These are phyloP conservation scores for Rachicladosporium sp. DNA, from an alignment of 2,329 filamentous ascomycete genomes.

Conservation along the genomic window DNA sequence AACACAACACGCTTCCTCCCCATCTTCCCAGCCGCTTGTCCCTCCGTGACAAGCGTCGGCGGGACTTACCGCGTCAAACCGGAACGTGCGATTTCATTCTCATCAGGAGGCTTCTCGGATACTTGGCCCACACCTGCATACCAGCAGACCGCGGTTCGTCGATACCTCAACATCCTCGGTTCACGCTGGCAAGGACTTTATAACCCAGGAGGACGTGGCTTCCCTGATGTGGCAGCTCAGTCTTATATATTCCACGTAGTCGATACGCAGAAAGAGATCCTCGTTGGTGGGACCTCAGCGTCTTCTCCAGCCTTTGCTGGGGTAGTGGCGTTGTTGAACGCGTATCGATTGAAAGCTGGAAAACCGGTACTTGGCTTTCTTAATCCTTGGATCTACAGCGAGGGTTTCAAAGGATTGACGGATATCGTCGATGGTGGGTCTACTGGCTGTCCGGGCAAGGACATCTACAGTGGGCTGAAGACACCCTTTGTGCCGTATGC, in stretches of 20 bases:
- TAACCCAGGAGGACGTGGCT: slow-evolving; percentile 31
- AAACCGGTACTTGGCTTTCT: slow-evolving; percentile 44
- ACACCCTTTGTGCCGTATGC: slow-evolving; percentile 12
- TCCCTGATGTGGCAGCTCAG: slow-evolving; percentile 37
- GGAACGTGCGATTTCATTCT: slow-evolving; percentile 34
- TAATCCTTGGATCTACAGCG: slow-evolving; percentile 48
- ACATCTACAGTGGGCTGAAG: slow-evolving; percentile 9
- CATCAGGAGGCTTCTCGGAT: slow-evolving; percentile 28
- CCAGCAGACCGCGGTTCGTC: slow-evolving; percentile 28
- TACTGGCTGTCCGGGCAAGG: slow-evolving; percentile 27
- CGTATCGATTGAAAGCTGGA: slow-evolving; percentile 39
- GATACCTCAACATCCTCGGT: slow-evolving; percentile 29
- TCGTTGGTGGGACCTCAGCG: slow-evolving; percentile 39
- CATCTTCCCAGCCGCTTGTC: slow-evolving; percentile 35
- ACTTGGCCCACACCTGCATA: slow-evolving; percentile 30
- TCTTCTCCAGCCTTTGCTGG: slow-evolving; percentile 46
- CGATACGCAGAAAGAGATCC: slow-evolving; percentile 31
- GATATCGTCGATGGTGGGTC: slow-evolving; percentile 32
- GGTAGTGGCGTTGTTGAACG: slow-evolving; percentile 49
- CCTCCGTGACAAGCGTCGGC: slow-evolving; percentile 34
- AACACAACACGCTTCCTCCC: slow-evolving; percentile 34
- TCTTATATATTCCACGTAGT: slow-evolving; percentile 38
- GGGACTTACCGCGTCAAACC: slow-evolving; percentile 29
- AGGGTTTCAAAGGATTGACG: slow-evolving; percentile 35
- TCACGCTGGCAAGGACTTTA: slow-evolving; percentile 29